Conservation (phyloP, 441 rosid species). For the Mallotus repandus region DNA sequence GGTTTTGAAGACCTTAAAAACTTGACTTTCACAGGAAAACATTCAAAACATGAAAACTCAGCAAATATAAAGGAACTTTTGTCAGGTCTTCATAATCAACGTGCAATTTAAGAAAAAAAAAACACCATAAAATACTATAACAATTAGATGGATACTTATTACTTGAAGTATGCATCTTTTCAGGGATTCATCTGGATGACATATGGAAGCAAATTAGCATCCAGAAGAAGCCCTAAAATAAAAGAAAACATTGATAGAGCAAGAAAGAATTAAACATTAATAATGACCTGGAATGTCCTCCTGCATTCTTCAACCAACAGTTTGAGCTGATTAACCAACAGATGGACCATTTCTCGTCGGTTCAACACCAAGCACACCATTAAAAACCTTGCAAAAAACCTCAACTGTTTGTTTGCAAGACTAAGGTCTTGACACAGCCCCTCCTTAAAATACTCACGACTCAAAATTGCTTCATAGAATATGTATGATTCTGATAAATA, state of each 20-base stretch:
- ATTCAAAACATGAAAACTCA: neutral
- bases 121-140: neutral
- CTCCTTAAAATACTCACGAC: slow-evolving; percentile 86
- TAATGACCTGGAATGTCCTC: slow-evolving; percentile 76
- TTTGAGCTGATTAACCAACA: slow-evolving; percentile 77
- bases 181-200: neutral
- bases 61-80: neutral
- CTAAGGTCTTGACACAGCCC: slow-evolving; percentile 74
- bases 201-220: neutral
- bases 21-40: neutral
- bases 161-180: neutral
- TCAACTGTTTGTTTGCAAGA: slow-evolving; percentile 87
- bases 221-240: neutral
- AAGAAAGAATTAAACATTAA: slow-evolving; percentile 8
- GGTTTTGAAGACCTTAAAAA: neutral
- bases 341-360: slow-evolving; percentile 82
- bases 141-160: neutral
- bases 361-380: slow-evolving; percentile 86
- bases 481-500: slow-evolving; percentile 81
- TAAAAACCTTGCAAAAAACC: slow-evolving; percentile 87
- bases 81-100: neutral
- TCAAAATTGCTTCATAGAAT: slow-evolving; percentile 83
- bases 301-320: slow-evolving; percentile 87
- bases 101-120: neutral
- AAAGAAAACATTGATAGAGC: neutral